These are phyloP conservation scores for Globisporangium barbulae DNA, from an alignment of 352 stramenopile species.

Conservation along the genomic window DNA sequence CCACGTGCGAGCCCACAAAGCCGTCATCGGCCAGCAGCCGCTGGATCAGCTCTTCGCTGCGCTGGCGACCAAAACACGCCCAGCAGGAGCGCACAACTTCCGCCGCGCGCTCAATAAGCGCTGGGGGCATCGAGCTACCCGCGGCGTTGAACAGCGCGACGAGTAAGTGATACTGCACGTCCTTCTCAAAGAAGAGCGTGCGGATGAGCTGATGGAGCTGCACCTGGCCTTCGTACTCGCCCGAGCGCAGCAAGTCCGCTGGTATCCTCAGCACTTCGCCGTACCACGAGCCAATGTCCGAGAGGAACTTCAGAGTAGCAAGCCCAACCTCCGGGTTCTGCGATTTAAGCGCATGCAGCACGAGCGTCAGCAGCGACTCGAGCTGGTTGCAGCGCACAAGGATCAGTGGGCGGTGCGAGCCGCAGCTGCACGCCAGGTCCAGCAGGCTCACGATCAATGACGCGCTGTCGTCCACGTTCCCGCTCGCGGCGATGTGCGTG, in stretches of 20 bases:
- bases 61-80: conserved; percentile 59
- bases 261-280: conserved; percentile 69
- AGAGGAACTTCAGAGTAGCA: conserved; percentile 56
- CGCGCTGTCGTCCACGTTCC: conserved; percentile 52
- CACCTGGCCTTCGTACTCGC: conserved; percentile 52
- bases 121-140: conserved; percentile 50
- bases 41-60: conserved; percentile 60
- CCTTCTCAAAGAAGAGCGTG: conserved; percentile 76
- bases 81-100: conserved; percentile 77
- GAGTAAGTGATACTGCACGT: conserved; percentile 69
- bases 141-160: conserved; percentile 67
- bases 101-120: conserved; percentile 57
- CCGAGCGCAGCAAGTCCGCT: conserved; percentile 33
- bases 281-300: conserved; percentile 67
- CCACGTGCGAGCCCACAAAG: conserved; percentile 62
- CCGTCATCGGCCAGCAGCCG: conserved; percentile 55
- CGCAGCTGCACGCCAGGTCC: conserved; percentile 55
- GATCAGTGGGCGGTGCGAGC: conserved; percentile 50
- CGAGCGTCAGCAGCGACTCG: conserved; percentile 49
- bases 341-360: conserved; percentile 59
- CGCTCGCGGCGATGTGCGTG: conserved; percentile 44
- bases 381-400: conserved; percentile 70
- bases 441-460: conserved; percentile 50
- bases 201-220: conserved; percentile 61
- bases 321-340: conserved; percentile 61